Evolutionary conservation across 495 filamentous ascomycete genomes (phyloP), one percentile per base, ranked within the genome.

Genomic region (Echria macrotheca): DNA sequence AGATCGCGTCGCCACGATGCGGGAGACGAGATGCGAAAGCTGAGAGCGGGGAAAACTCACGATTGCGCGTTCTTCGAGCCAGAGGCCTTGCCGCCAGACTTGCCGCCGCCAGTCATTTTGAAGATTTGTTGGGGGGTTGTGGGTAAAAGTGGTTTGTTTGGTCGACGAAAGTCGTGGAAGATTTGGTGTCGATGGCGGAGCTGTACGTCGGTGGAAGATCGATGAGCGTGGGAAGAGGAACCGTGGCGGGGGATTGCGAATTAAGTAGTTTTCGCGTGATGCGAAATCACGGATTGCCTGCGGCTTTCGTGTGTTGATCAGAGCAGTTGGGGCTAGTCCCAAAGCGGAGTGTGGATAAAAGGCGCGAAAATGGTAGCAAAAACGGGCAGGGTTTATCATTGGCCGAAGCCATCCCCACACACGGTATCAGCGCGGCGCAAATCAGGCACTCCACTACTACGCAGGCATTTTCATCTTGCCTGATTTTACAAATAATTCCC

Each of bases 41-140:
- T n/a, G n/a, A n/a, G n/a, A 33, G 36, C 46, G 43, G 45, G 21
- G 39, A 32, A 35, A 17, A 83, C 87, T 78, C 75, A 96, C 90
- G 90, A 95, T 82, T 96, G 91, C 55, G 89, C 82, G 78, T 85
- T 93, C 87, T 96, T 96, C 82, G 81, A 83, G 74, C 88, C 87
- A 75, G 85, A 88, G 77, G 90, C 89, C 83, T 96, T 96, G 83
- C 91, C 91, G 74, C 91, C 91, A 68, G 91, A 96, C 78, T 96
- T 96, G 77, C 91, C 89, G 77, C 84, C 85, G 73, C 82, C 83
- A 87, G 91, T 95, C 91, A 96, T 96, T 84, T 89, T 95, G 85
- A 81, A 68, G 68, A 61, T 70, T 60, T 46, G 42, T 62, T 66
- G 63, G 55, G 61, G 53, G n/a, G n/a, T n/a, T 58, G 41, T 52